Conservation (phyloP, 176 grass and related monocot species). For the Juncus effusus region DNA sequence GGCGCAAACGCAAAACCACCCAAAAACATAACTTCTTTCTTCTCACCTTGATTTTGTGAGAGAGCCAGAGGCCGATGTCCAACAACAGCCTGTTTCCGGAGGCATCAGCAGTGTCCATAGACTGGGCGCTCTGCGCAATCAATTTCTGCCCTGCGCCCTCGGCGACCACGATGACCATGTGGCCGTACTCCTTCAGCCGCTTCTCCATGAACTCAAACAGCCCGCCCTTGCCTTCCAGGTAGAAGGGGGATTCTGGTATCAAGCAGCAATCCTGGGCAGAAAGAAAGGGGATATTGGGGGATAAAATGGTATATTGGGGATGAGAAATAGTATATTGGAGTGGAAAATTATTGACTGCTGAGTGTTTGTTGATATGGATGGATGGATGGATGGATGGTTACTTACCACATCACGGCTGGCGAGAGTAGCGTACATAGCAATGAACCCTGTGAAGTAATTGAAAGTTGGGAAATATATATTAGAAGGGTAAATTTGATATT, state of each 20-base stretch:
- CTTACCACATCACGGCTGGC: constrained; percentile 95
- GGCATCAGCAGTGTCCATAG: constrained; percentile 54
- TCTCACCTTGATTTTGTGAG: background rate
- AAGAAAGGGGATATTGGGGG: constrained; percentile 11
- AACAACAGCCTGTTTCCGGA: constrained; percentile 88
- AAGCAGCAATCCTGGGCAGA: constrained; percentile 76
- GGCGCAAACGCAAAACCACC: background rate
- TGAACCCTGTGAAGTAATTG: constrained; percentile 56
- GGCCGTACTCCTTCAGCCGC: constrained; percentile 81
- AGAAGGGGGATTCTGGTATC: constrained; percentile 95
- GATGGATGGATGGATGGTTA: constrained; percentile 11
- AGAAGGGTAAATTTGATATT: constrained; percentile 3
- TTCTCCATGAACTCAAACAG: constrained; percentile 75
- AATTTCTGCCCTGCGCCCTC: constrained; percentile 94
- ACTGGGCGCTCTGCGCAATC: constrained; percentile 62
- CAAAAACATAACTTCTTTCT: too few relatives aligned
- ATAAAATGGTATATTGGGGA: constrained; percentile 9
- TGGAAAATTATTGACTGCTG: background rate
- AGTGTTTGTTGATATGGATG: constrained; percentile 5
- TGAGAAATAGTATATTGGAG: constrained; percentile 8
- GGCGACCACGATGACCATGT: constrained; percentile 96
- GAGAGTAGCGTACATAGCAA: constrained; percentile 96
- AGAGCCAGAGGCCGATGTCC: constrained; percentile 51
- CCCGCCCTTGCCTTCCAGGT: constrained; percentile 92
- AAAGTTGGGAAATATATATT: background rate